Percentiles rank a stretch among this genome's conserved stretches.
These are phyloP conservation scores for Daldinia childiae DNA, from an alignment of 495 filamentous ascomycete genomes.

Conservation along the genomic window DNA sequence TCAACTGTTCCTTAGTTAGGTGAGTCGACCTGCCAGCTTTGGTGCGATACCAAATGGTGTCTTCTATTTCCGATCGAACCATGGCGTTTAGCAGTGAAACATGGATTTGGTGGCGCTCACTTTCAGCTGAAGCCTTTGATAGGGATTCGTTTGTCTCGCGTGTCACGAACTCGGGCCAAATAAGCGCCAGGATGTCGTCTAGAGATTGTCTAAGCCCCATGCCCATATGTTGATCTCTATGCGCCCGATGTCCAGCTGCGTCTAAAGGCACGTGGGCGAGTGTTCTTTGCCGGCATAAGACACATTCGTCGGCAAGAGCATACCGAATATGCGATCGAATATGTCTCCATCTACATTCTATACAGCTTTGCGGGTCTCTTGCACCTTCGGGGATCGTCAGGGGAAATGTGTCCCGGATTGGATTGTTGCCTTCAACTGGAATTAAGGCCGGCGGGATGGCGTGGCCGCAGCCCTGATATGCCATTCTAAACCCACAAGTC, in stretches of 20 bases:
- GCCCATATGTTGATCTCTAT: conserved; percentile 27
- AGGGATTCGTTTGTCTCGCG: conserved; percentile 33
- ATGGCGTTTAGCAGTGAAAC: conserved; percentile 41
- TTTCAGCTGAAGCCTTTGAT: conserved; percentile 26
- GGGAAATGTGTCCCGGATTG: conserved; percentile 40
- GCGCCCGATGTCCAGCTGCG: conserved; percentile 28
- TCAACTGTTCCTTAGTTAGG: conserved; percentile 34
- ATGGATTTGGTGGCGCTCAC: conserved; percentile 34
- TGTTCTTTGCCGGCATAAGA: conserved; percentile 31
- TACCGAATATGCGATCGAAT: conserved; percentile 35
- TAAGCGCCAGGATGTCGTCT: conserved; percentile 27
- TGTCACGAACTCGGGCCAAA: conserved; percentile 43
- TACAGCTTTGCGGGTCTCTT: conserved; percentile 30
- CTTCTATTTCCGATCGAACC: conserved; percentile 40
- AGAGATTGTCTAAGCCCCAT: conserved; percentile 24
- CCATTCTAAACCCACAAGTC: conserved; percentile 37
- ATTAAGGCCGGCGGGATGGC: conserved; percentile 37
- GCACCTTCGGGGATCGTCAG: conserved; percentile 42
- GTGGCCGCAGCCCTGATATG: conserved; percentile 38
- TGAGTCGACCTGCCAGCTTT: conserved; percentile 17
- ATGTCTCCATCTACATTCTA: conserved; percentile 39
- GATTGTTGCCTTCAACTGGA: conserved; percentile 19
- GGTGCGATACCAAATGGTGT: conserved; percentile 41
- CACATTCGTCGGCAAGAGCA: conserved; percentile 36
- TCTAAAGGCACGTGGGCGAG: conserved; percentile 18